A percentile compares a stretch with the other conserved stretches of the same genome.
phyloP scores from a whole-genome alignment of 352 stramenopile species.

The Pythium aquatile region DNA sequence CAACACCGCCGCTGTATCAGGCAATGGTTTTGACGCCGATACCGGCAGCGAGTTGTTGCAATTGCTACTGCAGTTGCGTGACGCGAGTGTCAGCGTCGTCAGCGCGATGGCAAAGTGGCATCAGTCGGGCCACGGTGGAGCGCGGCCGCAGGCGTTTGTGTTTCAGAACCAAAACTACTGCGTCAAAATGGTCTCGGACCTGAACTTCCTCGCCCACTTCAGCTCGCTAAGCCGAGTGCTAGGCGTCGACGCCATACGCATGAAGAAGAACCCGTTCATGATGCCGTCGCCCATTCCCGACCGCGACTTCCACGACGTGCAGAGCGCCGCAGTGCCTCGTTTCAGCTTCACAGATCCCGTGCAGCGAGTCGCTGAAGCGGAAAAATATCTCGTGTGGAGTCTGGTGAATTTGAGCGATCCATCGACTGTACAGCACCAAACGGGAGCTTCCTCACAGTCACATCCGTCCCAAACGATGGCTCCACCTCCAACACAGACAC shows the following conservation, averaged over 20 bases:
- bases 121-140: constrained; percentile 13
- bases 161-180: constrained; percentile 67
- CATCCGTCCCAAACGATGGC: neutral
- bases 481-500: neutral
- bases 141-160: constrained; percentile 37
- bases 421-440: neutral
- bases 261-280: constrained; percentile 87
- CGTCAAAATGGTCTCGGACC: constrained; percentile 68
- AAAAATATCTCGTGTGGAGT: constrained; percentile 72
- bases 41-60: constrained; percentile 57
- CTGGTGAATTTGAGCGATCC: constrained; percentile 40
- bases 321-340: constrained; percentile 16
- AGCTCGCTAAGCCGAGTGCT: constrained; percentile 48
- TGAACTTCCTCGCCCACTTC: constrained; percentile 70
- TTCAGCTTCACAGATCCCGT: constrained; percentile 31
- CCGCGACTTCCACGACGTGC: constrained; percentile 44
- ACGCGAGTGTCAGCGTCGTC: constrained; percentile 54
- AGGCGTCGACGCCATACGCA: constrained; percentile 46
- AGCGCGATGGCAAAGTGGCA: constrained; percentile 60
- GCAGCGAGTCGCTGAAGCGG: constrained; percentile 46
- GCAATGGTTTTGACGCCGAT: constrained; percentile 36
- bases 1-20: constrained; percentile 20
- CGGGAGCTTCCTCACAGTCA: neutral
- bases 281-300: constrained; percentile 67
- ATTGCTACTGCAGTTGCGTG: constrained; percentile 61